A percentile compares a stretch with the other conserved stretches of the same genome.
Conservation (phyloP, 164 flowering plant genomes). For the Sedum album region DNA sequence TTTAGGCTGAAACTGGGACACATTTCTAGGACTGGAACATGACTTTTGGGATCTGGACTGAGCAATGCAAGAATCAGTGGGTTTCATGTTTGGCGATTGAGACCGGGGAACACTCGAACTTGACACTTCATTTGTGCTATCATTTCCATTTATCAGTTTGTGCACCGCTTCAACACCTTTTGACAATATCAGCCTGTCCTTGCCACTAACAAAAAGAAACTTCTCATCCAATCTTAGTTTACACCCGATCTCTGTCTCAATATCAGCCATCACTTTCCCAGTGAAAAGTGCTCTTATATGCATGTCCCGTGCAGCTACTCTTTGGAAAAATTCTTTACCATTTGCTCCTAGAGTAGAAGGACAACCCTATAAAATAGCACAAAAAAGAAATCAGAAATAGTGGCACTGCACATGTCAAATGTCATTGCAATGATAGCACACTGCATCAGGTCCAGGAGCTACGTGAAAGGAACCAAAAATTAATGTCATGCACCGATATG, state of each 20-base stretch:
- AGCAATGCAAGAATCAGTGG: slow-evolving; percentile 35
- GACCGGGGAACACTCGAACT: slow-evolving; percentile 47
- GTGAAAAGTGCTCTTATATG: slow-evolving; percentile 78
- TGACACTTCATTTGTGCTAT: slow-evolving; percentile 47
- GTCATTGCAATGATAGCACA: not conserved
- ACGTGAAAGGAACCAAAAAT: not conserved
- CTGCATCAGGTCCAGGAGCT: too few species aligned
- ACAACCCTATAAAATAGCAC: slow-evolving; percentile 57
- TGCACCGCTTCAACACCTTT: slow-evolving; percentile 99
- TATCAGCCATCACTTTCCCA: slow-evolving; percentile 61
- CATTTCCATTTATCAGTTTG: slow-evolving; percentile 63
- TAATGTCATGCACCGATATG: too few species aligned
- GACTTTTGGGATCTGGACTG: slow-evolving; percentile 61
- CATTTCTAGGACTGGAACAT: slow-evolving; percentile 42
- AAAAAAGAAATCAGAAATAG: not conserved
- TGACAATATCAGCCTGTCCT: slow-evolving; percentile 62
- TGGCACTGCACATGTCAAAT: not conserved
- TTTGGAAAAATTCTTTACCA: slow-evolving; percentile 92
- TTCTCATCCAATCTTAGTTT: slow-evolving; percentile 89
- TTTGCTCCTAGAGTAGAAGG: slow-evolving; percentile 96
- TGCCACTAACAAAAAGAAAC: slow-evolving; percentile 94
- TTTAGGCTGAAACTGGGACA: slow-evolving; percentile 38
- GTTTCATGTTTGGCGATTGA: slow-evolving; percentile 57
- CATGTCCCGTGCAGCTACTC: slow-evolving; percentile 85
- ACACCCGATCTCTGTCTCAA: slow-evolving; percentile 88